Evolutionary conservation across 257 asterid species (phyloP).

Genomic region (Thymus mandschuricus): DNA sequence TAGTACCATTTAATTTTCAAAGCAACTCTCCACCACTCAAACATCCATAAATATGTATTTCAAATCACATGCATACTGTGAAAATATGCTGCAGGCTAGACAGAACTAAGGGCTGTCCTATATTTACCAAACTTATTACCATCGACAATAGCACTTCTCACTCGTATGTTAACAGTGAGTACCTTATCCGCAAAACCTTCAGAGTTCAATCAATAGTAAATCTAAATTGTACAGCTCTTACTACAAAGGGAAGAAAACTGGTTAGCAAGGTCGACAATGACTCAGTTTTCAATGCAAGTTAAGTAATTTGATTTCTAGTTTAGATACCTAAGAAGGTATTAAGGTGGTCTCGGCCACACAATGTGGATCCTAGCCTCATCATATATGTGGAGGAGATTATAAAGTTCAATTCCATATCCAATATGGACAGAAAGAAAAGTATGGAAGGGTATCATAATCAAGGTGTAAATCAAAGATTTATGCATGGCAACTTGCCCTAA

Average conservation of each 20-base stretch:
- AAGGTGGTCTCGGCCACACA: too few relatives aligned
- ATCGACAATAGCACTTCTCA: not conserved
- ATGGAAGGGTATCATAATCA: too few relatives aligned
- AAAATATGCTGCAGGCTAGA: constrained; percentile 7
- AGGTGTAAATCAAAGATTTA: too few relatives aligned
- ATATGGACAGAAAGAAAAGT: too few relatives aligned
- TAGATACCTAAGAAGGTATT: too few relatives aligned
- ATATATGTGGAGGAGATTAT: too few relatives aligned
- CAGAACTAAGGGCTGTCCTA: not conserved
- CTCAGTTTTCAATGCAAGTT: constrained; percentile 5
- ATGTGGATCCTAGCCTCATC: too few relatives aligned
- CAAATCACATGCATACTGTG: not conserved
- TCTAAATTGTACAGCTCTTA: not conserved
- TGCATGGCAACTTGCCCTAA: too few relatives aligned
- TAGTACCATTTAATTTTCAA: not conserved
- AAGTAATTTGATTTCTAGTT: not conserved
- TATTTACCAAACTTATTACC: not conserved
- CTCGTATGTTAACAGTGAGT: not conserved
- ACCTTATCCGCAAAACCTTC: not conserved
- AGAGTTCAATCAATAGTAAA: constrained; percentile 10
- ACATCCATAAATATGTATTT: not conserved
- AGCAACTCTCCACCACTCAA: not conserved
- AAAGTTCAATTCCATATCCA: too few relatives aligned
- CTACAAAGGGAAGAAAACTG: not conserved
- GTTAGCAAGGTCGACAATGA: not conserved